Evolutionary conservation across 2,329 filamentous ascomycete genomes (phyloP), one percentile per base, ranked within the genome.

Genomic region (Xylariaceae sp.): DNA sequence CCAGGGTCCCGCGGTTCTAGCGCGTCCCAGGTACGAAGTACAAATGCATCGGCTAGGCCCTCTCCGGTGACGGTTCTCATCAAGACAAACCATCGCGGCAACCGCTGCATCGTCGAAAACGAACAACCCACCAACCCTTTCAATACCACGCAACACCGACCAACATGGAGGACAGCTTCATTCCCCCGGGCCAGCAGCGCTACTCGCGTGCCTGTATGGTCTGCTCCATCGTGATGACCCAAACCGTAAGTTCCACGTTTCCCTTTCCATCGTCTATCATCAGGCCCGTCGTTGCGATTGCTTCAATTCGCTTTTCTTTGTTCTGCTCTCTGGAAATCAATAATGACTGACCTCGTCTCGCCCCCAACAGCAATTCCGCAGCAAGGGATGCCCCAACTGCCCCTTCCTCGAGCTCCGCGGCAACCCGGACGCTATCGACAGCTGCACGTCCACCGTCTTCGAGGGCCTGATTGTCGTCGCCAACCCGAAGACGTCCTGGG

Each of bases 201-300:
- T 87, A 90, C 73, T 84, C 96, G 67, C 92, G 94, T 76, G 94
- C 94, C 71, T 99, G 94, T 81, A 97, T 99, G 92, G 91, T 97
- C 68, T 99, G 94, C 84, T 93, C 91, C 57, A 89, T 97, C 72
- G 90, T 97, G 65, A 91, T 93, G 80, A 88, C 89, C 62, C 86
- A 88, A 71, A 82, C 81, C 66, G 89, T 92, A 78, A 67, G 82
- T 57, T 30, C 37, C 5, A 73, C 35, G 55, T 58, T 53, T 58
- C 37, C 64, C 37, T 61, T 11, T 52, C 30, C 13, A 45, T 13
- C 13, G 11, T n/a, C 42, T n/a, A n/a, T 45, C 11, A 2, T 6
- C 42, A 45, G 3, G 11, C 42, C 5, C 5, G 13, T 5, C 10
- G 5, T 45, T 45, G 42, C 42, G 42, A 45, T n/a, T n/a, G n/a